These are phyloP conservation scores for Entrophospora sp. DNA, from an alignment of 192 early-diverging fungal species.

Conservation along the genomic window DNA sequence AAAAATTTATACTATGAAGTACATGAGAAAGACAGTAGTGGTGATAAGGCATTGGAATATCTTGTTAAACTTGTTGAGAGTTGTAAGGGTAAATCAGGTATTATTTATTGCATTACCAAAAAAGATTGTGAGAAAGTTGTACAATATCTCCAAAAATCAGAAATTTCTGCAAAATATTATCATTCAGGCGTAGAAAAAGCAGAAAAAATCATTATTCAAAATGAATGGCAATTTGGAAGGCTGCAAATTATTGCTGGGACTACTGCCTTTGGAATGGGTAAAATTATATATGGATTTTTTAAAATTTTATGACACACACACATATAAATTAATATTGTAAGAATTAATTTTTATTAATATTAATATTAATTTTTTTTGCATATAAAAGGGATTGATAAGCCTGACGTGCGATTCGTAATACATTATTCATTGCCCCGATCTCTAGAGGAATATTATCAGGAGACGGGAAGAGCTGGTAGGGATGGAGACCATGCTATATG, in stretches of 20 bases:
- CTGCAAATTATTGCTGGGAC: slow-evolving; percentile 88
- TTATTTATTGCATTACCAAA: slow-evolving; percentile 85
- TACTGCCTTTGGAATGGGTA: slow-evolving; percentile 98
- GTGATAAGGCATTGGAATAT: slow-evolving; percentile 44
- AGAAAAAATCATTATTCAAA: slow-evolving; percentile 69
- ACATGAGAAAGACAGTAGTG: slow-evolving; percentile 63
- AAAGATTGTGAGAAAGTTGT: slow-evolving; percentile 75
- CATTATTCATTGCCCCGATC: slow-evolving; percentile 85
- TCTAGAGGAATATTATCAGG: slow-evolving; percentile 94
- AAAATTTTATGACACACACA: too few species aligned
- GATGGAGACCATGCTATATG: slow-evolving; percentile 84
- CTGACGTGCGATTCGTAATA: slow-evolving; percentile 92
- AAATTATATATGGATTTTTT: too few species aligned
- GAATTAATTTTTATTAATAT: too few species aligned
- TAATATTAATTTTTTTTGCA: too few species aligned
- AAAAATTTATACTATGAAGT: slow-evolving; percentile 75
- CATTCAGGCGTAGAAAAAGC: slow-evolving; percentile 80
- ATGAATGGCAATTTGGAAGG: slow-evolving; percentile 68
- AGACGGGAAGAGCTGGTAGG: slow-evolving; percentile 91
- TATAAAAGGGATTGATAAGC: slow-evolving; percentile 96
- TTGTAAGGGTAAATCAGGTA: slow-evolving; percentile 67
- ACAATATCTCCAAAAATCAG: slow-evolving; percentile 48
- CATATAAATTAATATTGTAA: too few species aligned
- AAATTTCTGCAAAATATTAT: slow-evolving; percentile 66
- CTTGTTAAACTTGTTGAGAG: slow-evolving; percentile 63